Evolutionary conservation across 2,329 filamentous ascomycete species (phyloP).

Genomic region (Cladobotryum mycophilum): DNA sequence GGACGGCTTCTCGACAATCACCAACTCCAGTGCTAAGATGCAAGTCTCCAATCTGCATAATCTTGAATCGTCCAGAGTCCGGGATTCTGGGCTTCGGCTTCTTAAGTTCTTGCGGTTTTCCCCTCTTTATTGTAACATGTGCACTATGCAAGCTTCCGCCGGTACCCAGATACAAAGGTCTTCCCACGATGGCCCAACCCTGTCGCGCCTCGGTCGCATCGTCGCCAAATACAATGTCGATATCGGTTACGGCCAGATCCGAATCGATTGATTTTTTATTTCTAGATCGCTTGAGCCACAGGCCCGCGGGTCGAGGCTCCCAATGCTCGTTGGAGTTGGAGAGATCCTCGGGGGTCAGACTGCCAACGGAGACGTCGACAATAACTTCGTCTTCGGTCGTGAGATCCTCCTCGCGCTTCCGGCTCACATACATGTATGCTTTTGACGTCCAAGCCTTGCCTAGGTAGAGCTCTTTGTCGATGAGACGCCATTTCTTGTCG

Average conservation of each 20-base stretch:
- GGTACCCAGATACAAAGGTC: constrained; percentile 63
- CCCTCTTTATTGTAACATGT: constrained; percentile 72
- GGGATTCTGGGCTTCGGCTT: constrained; percentile 71
- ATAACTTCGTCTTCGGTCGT: constrained; percentile 69
- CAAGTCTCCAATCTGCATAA: constrained; percentile 91
- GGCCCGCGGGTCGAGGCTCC: constrained; percentile 69
- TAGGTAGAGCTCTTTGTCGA: constrained; percentile 87
- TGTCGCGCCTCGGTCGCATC: constrained; percentile 86
- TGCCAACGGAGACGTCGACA: constrained; percentile 68
- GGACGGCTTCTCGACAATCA: constrained; percentile 77
- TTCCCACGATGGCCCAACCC: constrained; percentile 75
- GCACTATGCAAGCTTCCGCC: constrained; percentile 58
- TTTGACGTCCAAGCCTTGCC: constrained; percentile 65
- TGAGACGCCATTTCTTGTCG: constrained; percentile 64
- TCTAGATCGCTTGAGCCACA: constrained; percentile 75
- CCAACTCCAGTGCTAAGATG: constrained; percentile 90
- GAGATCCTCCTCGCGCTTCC: constrained; percentile 82
- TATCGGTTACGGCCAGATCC: constrained; percentile 65
- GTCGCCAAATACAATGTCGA: constrained; percentile 83
- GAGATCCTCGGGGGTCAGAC: constrained; percentile 55
- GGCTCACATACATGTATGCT: constrained; percentile 75
- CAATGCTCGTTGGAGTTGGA: constrained; percentile 55
- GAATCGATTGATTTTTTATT: constrained; percentile 71
- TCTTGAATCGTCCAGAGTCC: constrained; percentile 92
- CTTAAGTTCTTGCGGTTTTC: constrained; percentile 55